These are phyloP conservation scores for Pharus latifolius DNA, from an alignment of 176 grass and related monocot species.

Conservation along the genomic window DNA sequence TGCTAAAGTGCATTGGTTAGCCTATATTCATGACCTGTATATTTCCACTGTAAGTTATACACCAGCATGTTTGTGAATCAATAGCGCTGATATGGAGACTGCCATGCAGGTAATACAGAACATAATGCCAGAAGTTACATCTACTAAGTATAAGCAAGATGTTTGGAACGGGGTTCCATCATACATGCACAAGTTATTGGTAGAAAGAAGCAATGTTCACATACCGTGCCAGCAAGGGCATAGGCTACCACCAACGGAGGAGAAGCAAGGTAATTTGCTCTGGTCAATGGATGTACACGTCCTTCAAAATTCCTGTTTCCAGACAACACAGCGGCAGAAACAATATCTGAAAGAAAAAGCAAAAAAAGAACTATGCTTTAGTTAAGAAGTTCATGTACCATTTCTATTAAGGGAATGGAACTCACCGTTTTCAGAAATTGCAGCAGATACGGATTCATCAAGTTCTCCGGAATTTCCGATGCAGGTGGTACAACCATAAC, in stretches of 20 bases:
- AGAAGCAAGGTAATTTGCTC: slow-evolving; percentile 98
- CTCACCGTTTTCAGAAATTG: slow-evolving; percentile 82
- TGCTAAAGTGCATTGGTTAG: background rate
- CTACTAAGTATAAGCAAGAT: too few species aligned
- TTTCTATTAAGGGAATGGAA: background rate
- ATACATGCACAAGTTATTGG: background rate
- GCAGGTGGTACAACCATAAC: slow-evolving; percentile 98
- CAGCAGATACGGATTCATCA: slow-evolving; percentile 71
- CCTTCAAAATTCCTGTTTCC: slow-evolving; percentile 99
- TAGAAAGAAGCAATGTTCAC: background rate
- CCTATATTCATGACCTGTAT: too few species aligned
- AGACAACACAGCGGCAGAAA: slow-evolving; percentile 85
- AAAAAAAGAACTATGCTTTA: slow-evolving; percentile 5
- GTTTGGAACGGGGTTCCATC: too few species aligned
- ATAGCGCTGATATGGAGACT: background rate
- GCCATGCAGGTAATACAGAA: background rate
- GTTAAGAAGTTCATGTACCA: background rate
- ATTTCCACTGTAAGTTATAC: too few species aligned
- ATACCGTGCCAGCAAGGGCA: slow-evolving; percentile 95
- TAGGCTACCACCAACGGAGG: slow-evolving; percentile 95
- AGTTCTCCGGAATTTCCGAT: slow-evolving; percentile 98
- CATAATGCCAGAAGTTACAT: too few species aligned
- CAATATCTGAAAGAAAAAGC: slow-evolving; percentile 57
- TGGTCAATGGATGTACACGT: slow-evolving; percentile 85
- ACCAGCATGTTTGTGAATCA: background rate